Percentiles rank a stretch among this genome's conserved stretches.
Conservation (phyloP, 495 filamentous ascomycete species). For the Neurospora pannonica region DNA sequence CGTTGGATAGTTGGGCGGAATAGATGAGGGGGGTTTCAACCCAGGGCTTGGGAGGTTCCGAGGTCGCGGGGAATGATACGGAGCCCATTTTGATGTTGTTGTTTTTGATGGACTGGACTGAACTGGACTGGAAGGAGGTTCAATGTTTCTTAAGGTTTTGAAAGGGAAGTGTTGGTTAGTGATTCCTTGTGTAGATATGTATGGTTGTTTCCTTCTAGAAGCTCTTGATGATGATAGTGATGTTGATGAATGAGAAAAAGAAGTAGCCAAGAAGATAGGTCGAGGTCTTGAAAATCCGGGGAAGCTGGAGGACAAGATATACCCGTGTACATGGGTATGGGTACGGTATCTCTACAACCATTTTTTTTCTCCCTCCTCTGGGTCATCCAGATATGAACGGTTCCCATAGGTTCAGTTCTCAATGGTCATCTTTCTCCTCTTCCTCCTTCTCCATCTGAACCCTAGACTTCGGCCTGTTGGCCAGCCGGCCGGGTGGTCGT, state of each 20-base stretch:
- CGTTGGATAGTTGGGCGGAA: slow-evolving; percentile 55
- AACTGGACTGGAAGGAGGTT: background rate
- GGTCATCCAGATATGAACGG: background rate
- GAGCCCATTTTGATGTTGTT: slow-evolving; percentile 28
- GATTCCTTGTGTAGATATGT: background rate
- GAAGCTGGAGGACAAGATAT: background rate
- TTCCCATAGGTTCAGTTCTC: background rate
- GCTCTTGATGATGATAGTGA: background rate
- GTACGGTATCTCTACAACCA: background rate
- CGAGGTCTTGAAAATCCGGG: background rate
- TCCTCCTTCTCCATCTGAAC: background rate
- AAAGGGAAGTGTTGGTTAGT: background rate
- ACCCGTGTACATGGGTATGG: background rate
- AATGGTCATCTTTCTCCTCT: background rate
- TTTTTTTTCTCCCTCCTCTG: background rate
- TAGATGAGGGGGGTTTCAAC: slow-evolving; percentile 63
- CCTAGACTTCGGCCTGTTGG: background rate
- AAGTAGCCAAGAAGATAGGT: background rate
- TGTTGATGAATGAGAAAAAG: background rate
- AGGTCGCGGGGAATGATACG: slow-evolving; percentile 1
- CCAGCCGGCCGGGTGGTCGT: background rate
- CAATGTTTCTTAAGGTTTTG: background rate
- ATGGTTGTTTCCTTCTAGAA: background rate
- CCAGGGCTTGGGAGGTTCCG: slow-evolving; percentile 47
- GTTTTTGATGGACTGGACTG: background rate